Base-by-base conservation (phyloP, 1,284 basidiomycete genomes). In the Fomitopsis pinicola region DNA sequence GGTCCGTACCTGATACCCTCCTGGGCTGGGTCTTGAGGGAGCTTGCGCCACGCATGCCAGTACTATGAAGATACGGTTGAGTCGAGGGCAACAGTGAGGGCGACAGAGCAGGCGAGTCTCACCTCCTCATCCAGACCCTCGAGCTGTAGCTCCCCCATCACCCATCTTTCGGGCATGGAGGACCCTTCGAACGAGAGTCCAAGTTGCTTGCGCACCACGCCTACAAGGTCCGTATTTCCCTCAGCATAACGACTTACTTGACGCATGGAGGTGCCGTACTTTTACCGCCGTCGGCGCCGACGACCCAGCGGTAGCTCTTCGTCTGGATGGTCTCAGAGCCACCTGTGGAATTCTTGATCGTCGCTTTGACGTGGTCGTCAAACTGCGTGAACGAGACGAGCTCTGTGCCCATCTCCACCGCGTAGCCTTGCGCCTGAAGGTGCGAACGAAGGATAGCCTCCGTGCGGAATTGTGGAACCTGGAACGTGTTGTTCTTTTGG, bases 241-340 rank as follows among this genome's bases (percentile, higher is more conserved):
- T 33, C 30, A 33, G 8, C 4, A 33, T 33, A 8, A 33, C 12
- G 17, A n/a, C 30, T 44, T 54, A 42, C 36, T 22, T 15, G 26
- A 9, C 45, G 55, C 38, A 26, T 6, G 35, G 26, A 35, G 42
- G 8, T 28, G 5, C 4, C 35, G 14, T 35, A 76, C 75, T 71
- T 67, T 64, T 69, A 9, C 71, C 76, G 8, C 76, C 77, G 64
- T 77, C 75, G 3, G 74, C 68, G 6, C 76, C 76, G 14, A 77
- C 62, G 6, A 78, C 50, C 52, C 64, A 76, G 8, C 59, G 58
- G 19, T 58, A 60, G 10, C 57, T 35, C 28, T 68, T 57, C 64
- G 48, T 63, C 42, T 66, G 60, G 6, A 22, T 1, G 1, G 17
- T 35, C 45, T 64, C 64, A 33, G 36, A 19, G 38, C 53, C 60